Evolutionary conservation across 257 asterid genomes (phyloP), one percentile per base, ranked within the genome.

Genomic region (Handroanthus guayacan): DNA sequence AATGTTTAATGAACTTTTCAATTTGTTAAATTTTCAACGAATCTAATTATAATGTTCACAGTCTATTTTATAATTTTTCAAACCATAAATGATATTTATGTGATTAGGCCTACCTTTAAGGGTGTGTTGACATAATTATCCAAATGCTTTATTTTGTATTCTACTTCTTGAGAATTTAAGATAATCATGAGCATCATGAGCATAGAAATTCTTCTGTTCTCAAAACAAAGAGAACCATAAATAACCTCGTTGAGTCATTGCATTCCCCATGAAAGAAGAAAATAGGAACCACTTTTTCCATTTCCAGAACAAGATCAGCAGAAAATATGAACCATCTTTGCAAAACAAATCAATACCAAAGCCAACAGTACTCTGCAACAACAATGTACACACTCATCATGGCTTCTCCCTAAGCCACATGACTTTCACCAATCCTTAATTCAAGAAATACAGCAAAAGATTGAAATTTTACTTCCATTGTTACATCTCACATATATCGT

Each of bases 401-500:
- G 31, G 3, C 50, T 44, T 11, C 12, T 6, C 50, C 50, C 12
- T 6, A 9, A 2, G n/a, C 55, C 55, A 2, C 10, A 10, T 48
- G 55, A 16, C 55, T 41, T 48, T 39, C 3, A 2, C 16, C 20
- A 25, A 58, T 58, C 64, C 39, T 9, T 58, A 9, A 20, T 25
- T 25, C 74, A 31, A 50, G 17, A 41, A 66, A 66, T 13, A 43
- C 11, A 68, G 14, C 31, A 25, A 25, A 25, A 25, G 31, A 25
- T 1, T 25, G 6, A 34, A 62, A 57, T 11, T 75, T 41, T 76
- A 79, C 4, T 38, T 20, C 41, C 67, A 6, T 25, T 25, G 31
- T 48, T 77, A 61, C 67, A 74, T 13, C 6, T 44, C 20, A 69
- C 51, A 72, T 13, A 20, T 57, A 54, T 48, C 57, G 43, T 47